phyloP scores from a whole-genome alignment of 2,329 filamentous ascomycete genomes.

The Ophiostoma perfectum region DNA sequence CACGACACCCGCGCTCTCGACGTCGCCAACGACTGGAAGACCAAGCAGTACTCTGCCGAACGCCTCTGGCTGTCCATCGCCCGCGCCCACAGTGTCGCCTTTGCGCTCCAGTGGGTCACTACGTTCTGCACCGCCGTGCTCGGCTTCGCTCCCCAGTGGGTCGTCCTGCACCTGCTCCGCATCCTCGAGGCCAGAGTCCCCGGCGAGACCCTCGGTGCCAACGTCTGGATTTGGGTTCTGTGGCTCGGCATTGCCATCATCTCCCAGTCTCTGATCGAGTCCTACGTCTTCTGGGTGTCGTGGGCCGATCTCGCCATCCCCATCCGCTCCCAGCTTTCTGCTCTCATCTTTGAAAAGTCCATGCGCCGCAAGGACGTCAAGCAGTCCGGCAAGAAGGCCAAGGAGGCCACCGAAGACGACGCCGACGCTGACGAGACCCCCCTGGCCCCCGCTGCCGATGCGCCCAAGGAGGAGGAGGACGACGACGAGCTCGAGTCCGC shows the following conservation, averaged over 20 bases:
- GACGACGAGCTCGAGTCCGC: conserved; percentile 45
- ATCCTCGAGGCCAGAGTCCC: conserved; percentile 53
- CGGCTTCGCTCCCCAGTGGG: conserved; percentile 66
- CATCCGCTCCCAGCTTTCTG: conserved; percentile 62
- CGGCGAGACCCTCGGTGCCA: conserved; percentile 42
- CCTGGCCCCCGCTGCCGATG: neutral
- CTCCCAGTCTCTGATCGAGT: conserved; percentile 55
- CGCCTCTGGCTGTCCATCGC: conserved; percentile 58
- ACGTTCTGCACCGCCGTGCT: conserved; percentile 51
- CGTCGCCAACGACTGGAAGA: conserved; percentile 47
- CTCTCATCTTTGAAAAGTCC: conserved; percentile 70
- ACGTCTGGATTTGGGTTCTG: conserved; percentile 64
- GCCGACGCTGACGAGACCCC: conserved; percentile 28
- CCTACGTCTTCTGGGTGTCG: conserved; percentile 62
- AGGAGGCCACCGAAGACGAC: conserved; percentile 31
- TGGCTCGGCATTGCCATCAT: conserved; percentile 58
- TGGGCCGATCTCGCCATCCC: conserved; percentile 59
- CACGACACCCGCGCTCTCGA: conserved; percentile 49
- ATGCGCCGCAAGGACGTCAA: conserved; percentile 74
- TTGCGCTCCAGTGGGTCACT: conserved; percentile 55
- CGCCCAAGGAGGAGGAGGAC: conserved; percentile 36
- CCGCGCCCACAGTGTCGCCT: conserved; percentile 49
- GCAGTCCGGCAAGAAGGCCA: conserved; percentile 47
- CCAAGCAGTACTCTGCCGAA: conserved; percentile 38
- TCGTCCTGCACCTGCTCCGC: conserved; percentile 60